Percentiles rank a stretch among this genome's conserved stretches.
Conservation (phyloP, 306 rosid species). For the Cicer bijugum region DNA sequence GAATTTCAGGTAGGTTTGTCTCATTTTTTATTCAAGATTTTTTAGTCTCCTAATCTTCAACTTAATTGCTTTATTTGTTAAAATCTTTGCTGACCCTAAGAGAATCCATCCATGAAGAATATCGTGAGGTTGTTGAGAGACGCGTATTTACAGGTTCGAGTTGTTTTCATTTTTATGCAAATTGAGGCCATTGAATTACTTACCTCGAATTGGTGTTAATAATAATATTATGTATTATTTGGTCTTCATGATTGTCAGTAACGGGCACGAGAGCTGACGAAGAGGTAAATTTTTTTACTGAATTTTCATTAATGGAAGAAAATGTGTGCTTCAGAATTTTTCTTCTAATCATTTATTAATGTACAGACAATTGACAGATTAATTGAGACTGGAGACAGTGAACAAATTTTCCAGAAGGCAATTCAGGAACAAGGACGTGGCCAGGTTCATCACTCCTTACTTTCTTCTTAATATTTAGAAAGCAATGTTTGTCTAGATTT, state of each 20-base stretch:
- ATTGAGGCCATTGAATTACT: conserved; percentile 43
- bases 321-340: conserved; percentile 6
- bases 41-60: neutral
- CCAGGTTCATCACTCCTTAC: conserved; percentile 61
- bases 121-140: conserved; percentile 91
- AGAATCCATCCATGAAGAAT: conserved; percentile 82
- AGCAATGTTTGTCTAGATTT: neutral
- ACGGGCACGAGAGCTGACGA: conserved; percentile 90
- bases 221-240: conserved; percentile 32
- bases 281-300: conserved; percentile 59
- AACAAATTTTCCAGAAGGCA: conserved; percentile 94
- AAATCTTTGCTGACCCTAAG: conserved; percentile 64
- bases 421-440: conserved; percentile 97
- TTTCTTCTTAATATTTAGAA: neutral
- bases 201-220: conserved; percentile 26
- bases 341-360: conserved; percentile 56
- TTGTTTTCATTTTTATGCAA: conserved; percentile 36
- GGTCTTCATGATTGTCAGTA: conserved; percentile 59
- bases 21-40: neutral
- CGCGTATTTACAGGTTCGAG: conserved; percentile 89
- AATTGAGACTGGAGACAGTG: conserved; percentile 95
- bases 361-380: conserved; percentile 92
- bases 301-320: conserved; percentile 3
- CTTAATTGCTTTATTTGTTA: conserved; percentile 21
- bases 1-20: conserved; percentile 84